phyloP scores from a whole-genome alignment of 257 asterid genomes.

The Fraxinus cuspidata region DNA sequence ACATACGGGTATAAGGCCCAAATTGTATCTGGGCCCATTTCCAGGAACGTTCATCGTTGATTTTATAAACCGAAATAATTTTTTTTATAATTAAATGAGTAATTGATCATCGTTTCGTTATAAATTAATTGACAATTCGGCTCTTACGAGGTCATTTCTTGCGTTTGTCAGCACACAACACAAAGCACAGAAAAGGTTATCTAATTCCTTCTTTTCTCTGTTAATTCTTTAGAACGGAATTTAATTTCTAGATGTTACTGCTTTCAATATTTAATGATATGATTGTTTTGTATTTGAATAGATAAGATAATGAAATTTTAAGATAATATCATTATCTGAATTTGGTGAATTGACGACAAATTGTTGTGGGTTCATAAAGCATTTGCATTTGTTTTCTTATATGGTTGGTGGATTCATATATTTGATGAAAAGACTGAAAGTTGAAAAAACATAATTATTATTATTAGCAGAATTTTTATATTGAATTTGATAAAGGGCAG shows the following conservation, averaged over 20 bases:
- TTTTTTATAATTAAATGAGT: no score
- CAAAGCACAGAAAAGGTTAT: neutral
- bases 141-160: neutral
- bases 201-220: neutral
- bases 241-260: neutral
- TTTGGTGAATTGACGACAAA: conserved; percentile 5
- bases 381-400: conserved; percentile 5
- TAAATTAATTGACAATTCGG: neutral
- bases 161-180: neutral
- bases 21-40: conserved; percentile 8
- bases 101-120: neutral
- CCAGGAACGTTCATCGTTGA: neutral
- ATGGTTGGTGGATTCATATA: neutral
- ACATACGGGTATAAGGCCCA: neutral
- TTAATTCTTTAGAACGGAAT: neutral
- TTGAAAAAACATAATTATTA: neutral
- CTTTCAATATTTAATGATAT: neutral
- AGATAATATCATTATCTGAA: neutral
- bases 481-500: neutral
- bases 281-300: neutral
- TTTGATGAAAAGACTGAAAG: conserved; percentile 19
- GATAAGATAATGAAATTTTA: neutral
- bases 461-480: neutral
- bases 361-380: conserved; percentile 7
- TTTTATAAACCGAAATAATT: neutral